phyloP scores from a whole-genome alignment of 208 protist species.

The Endotrypanum monterogeii region DNA sequence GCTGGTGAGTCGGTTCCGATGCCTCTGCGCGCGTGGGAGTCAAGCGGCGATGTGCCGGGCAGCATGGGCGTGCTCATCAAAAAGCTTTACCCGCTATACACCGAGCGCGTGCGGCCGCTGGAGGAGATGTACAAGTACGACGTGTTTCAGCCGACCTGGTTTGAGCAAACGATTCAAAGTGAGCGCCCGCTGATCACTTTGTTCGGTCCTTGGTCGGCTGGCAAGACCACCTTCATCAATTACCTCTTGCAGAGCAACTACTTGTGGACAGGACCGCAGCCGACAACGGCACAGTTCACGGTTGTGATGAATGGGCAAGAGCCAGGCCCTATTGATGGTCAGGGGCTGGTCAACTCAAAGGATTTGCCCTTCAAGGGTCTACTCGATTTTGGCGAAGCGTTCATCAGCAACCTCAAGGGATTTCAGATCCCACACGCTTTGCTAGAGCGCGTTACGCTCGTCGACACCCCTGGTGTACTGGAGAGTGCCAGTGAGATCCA shows the following conservation, averaged over 20 bases:
- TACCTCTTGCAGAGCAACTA: conserved; percentile 73
- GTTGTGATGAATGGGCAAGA: conserved; percentile 73
- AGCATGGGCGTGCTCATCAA: conserved; percentile 41
- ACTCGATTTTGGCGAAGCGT: conserved; percentile 80
- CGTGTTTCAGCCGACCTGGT: conserved; percentile 55
- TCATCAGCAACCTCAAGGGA: conserved; percentile 88
- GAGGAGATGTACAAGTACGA: conserved; percentile 79
- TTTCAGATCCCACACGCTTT: conserved; percentile 80
- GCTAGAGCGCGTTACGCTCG: conserved; percentile 76
- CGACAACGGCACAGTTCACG: conserved; percentile 81
- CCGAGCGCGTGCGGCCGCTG: conserved; percentile 55
- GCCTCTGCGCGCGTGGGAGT: conserved; percentile 25
- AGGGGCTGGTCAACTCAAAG: conserved; percentile 76
- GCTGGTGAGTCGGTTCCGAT: not conserved
- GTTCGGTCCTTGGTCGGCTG: conserved; percentile 79
- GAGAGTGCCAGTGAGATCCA: conserved; percentile 65
- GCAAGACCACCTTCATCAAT: conserved; percentile 87
- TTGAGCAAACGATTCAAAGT: conserved; percentile 68
- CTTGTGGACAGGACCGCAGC: conserved; percentile 77
- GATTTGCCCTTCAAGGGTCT: conserved; percentile 91
- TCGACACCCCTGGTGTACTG: conserved; percentile 81
- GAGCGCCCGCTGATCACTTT: conserved; percentile 68
- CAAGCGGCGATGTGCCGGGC: conserved; percentile 35
- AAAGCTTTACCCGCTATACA: conserved; percentile 60
- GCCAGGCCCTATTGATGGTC: conserved; percentile 74